Percentiles rank a stretch among this genome's conserved stretches.
phyloP scores from a whole-genome alignment of 2,329 filamentous ascomycete genomes.

The Sclerotiophoma versabilis region DNA sequence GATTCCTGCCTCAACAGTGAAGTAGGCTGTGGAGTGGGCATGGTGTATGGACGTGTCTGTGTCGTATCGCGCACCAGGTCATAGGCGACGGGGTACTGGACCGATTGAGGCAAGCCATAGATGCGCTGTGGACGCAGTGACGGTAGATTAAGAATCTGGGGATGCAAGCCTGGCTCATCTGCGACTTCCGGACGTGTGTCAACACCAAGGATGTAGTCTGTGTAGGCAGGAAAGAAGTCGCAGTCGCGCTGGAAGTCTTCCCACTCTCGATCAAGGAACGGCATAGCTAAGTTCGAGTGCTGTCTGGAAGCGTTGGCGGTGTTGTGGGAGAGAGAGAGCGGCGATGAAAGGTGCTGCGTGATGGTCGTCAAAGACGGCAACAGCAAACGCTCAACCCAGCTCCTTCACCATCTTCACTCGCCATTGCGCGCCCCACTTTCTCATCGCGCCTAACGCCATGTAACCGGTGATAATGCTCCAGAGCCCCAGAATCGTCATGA shows the following conservation, averaged over 20 bases:
- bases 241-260: slow-evolving; percentile 29
- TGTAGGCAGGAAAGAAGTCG: slow-evolving; percentile 31
- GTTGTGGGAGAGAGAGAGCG: not conserved
- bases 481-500: slow-evolving; percentile 54
- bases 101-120: not conserved
- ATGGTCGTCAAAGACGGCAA: not conserved
- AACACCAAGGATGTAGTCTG: slow-evolving; percentile 28
- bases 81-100: not conserved
- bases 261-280: slow-evolving; percentile 25
- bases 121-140: slow-evolving; percentile 4
- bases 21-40: not conserved
- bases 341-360: not conserved
- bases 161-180: slow-evolving; percentile 27
- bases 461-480: slow-evolving; percentile 54
- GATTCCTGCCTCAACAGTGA: not conserved
- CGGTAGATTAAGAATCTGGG: slow-evolving; percentile 12
- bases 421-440: slow-evolving; percentile 68
- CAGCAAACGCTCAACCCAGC: slow-evolving; percentile 25
- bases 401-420: slow-evolving; percentile 65
- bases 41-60: not conserved
- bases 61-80: not conserved
- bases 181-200: slow-evolving; percentile 19
- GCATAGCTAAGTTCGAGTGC: slow-evolving; percentile 13
- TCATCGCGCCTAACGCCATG: slow-evolving; percentile 66
- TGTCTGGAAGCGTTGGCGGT: not conserved